Base-by-base conservation (phyloP, 257 asterid genomes). In the Catharanthus roseus region DNA sequence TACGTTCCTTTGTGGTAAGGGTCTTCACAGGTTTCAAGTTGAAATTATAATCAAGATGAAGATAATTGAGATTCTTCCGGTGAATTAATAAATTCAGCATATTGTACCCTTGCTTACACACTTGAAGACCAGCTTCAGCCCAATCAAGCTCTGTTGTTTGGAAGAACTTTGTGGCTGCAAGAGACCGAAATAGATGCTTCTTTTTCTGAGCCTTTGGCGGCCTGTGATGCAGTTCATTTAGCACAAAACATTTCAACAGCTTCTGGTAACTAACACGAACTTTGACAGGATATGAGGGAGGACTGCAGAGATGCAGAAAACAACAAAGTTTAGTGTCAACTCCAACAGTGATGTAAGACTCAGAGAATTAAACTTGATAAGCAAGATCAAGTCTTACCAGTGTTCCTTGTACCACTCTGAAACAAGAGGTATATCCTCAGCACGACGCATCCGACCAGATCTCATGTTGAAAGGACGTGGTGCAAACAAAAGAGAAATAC, bases 401-500 rank as follows among this genome's bases (percentile, higher is more conserved):
- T 95, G 99, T 74, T 95, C 99, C 90, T 95, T 95, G 70, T 69
- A 95, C 99, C 99, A 95, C 84, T 95, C 99, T 42, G 99, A 91
- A 36, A 95, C 99, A 34, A 95, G 97, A 50, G 99, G 99, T 77
- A 95, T 95, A 76, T 89, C 99, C 79, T 95, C 99, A 69, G 99
- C 99, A 65, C 99, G 96, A 64, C 99, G 83, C 87, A 82, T 95
- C 76, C 97, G 91, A 73, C 99, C 99, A 80, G 99, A 91, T 72
- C 99, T 90, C 97, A 91, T 89, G 86, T 89, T 91, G 72, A 95
- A 95, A 45, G 97, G 99, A 9, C 97, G 95, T 60, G 99, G 97
- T 38, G 99, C 99, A 88, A 95, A 95, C 82, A 95, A 74, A 10
- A 95, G 88, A 0, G 99, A 95, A 74, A 95, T 83, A 34, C 99